Conservation (phyloP, 768 basidiomycete species). For the Lactarius pseudohatsudake region DNA sequence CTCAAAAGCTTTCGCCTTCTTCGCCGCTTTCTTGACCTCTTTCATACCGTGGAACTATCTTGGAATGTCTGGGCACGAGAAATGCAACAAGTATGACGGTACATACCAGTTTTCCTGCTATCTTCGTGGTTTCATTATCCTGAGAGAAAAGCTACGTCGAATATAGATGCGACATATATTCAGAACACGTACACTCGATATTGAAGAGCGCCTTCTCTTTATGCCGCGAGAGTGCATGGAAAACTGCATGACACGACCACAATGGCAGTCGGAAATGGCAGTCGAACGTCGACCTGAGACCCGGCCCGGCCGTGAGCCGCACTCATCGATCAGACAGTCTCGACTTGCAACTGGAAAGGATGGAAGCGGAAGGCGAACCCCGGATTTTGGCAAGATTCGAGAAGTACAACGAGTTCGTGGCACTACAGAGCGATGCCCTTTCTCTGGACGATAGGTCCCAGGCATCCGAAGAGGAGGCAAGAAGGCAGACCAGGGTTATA, state of each 20-base stretch:
- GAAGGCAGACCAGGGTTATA: constrained; percentile 15
- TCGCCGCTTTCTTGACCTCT: constrained; percentile 72
- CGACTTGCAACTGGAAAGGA: constrained; percentile 6
- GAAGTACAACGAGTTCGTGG: constrained; percentile 54
- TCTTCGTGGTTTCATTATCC: constrained; percentile 13
- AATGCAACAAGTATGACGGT: background rate
- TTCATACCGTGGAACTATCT: constrained; percentile 71
- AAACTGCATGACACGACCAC: constrained; percentile 7
- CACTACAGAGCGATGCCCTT: constrained; percentile 51
- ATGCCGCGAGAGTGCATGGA: constrained; percentile 10
- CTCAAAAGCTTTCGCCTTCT: constrained; percentile 81
- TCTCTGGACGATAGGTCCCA: constrained; percentile 45
- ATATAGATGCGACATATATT: background rate
- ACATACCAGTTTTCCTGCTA: constrained; percentile 24
- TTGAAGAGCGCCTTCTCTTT: constrained; percentile 18
- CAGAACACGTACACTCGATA: constrained; percentile 4
- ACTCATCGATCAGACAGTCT: background rate
- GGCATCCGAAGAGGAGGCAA: constrained; percentile 32
- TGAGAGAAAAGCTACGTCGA: background rate
- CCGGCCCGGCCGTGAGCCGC: background rate
- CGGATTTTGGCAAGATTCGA: constrained; percentile 56
- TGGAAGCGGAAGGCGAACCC: constrained; percentile 44
- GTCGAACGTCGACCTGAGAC: background rate
- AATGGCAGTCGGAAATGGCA: background rate
- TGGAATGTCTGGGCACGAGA: background rate